phyloP scores from a whole-genome alignment of 1,139 yeast species.

The Hemisphaericaspora xylofermentans region DNA sequence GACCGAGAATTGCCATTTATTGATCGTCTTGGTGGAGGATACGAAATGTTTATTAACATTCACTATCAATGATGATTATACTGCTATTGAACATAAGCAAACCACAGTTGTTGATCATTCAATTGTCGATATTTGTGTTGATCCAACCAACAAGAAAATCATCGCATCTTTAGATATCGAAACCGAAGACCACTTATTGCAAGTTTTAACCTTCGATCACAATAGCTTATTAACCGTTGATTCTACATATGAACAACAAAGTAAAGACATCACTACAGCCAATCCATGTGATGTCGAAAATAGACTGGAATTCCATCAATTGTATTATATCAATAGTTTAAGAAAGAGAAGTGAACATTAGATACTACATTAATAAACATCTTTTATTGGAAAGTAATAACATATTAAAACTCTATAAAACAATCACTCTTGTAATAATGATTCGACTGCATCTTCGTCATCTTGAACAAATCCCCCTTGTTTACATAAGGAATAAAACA shows the following conservation, averaged over 20 bases:
- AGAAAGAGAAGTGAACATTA: constrained; percentile 83
- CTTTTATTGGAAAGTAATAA: constrained; percentile 1
- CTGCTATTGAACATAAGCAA: constrained; percentile 24
- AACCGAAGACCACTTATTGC: constrained; percentile 26
- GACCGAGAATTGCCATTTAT: constrained; percentile 20
- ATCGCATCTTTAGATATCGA: constrained; percentile 50
- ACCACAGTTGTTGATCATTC: constrained; percentile 25
- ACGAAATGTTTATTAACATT: constrained; percentile 52
- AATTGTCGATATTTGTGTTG: constrained; percentile 27
- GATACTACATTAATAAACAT: neutral
- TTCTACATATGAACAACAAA: constrained; percentile 3
- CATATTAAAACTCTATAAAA: neutral
- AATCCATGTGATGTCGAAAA: constrained; percentile 36
- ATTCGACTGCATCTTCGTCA: neutral
- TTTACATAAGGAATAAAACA: constrained; percentile 75
- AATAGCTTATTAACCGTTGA: constrained; percentile 12
- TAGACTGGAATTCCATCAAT: constrained; percentile 55
- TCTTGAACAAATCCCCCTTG: constrained; percentile 57
- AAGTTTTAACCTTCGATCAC: constrained; percentile 21
- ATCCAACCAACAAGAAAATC: constrained; percentile 23
- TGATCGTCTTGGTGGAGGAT: constrained; percentile 55
- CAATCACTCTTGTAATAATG: neutral
- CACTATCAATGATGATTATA: constrained; percentile 24
- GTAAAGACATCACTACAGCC: constrained; percentile 19
- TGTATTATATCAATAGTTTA: constrained; percentile 61